Percentiles rank a stretch among this genome's conserved stretches.
phyloP scores from a whole-genome alignment of 2,329 filamentous ascomycete genomes.

The Sporothrix variecibatus region DNA sequence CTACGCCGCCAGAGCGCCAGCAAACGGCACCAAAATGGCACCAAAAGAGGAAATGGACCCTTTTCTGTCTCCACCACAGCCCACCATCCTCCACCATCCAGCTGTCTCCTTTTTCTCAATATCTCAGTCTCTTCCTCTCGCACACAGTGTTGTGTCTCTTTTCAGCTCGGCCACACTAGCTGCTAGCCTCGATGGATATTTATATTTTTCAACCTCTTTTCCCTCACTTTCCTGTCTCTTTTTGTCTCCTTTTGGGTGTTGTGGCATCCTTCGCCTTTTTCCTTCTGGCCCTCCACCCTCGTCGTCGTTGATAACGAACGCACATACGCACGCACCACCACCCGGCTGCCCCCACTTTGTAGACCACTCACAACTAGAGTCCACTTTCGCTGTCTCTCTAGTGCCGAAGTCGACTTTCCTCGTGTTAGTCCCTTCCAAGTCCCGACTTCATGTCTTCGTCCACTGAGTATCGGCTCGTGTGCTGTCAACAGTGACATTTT shows the following conservation, averaged over 20 bases:
- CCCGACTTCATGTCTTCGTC: not conserved
- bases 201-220: not conserved
- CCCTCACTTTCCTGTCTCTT: not conserved
- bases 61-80: not conserved
- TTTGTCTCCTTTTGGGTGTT: not conserved
- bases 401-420: not conserved
- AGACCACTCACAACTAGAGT: not conserved
- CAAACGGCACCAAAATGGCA: not conserved
- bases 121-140: not conserved
- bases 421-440: not conserved
- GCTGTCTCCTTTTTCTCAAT: not conserved
- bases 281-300: not conserved
- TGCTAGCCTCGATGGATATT: not conserved
- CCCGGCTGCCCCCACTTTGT: not conserved
- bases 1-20: not conserved
- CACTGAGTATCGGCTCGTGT: not conserved
- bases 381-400: not conserved
- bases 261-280: not conserved
- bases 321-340: slow-evolving; percentile 15
- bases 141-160: not conserved
- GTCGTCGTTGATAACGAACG: slow-evolving; percentile 16
- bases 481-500: not conserved
- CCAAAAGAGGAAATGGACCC: slow-evolving; percentile 4
- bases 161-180: slow-evolving; percentile 4
- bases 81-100: not conserved